These are phyloP conservation scores for Apiospora malaysiana DNA, from an alignment of 2,329 filamentous ascomycete species.

Conservation along the genomic window DNA sequence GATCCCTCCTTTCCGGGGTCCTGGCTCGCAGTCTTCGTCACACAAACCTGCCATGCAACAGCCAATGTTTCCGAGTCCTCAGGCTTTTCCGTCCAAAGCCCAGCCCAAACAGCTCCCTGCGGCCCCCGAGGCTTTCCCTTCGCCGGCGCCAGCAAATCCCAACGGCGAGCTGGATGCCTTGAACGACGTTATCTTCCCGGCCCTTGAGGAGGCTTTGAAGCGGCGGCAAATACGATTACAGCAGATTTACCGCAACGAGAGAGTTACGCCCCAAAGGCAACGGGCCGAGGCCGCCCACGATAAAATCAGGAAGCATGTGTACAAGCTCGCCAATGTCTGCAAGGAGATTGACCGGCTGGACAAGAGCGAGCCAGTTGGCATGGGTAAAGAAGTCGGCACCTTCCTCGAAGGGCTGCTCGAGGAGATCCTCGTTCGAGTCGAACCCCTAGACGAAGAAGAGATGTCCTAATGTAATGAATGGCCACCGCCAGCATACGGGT, in stretches of 20 bases:
- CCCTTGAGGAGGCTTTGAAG: constrained; percentile 88
- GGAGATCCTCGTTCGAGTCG: constrained; percentile 89
- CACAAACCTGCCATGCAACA: constrained; percentile 33
- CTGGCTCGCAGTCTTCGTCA: constrained; percentile 38
- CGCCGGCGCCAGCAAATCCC: constrained; percentile 60
- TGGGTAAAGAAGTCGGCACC: constrained; percentile 88
- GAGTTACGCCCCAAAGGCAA: constrained; percentile 67
- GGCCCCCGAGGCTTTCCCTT: constrained; percentile 57
- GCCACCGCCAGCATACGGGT: neutral
- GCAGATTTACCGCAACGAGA: constrained; percentile 52
- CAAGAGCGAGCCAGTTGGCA: constrained; percentile 84
- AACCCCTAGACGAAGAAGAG: constrained; percentile 81
- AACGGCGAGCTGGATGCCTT: constrained; percentile 82
- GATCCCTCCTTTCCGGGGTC: constrained; percentile 60
- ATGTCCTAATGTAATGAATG: neutral
- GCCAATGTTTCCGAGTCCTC: constrained; percentile 42
- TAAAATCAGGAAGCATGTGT: constrained; percentile 78
- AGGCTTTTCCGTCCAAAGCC: constrained; percentile 61
- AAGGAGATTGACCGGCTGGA: constrained; percentile 91
- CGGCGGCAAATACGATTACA: constrained; percentile 71
- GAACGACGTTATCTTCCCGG: constrained; percentile 90
- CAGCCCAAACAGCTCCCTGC: constrained; percentile 53
- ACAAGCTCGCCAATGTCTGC: constrained; percentile 82
- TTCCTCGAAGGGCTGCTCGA: constrained; percentile 93
- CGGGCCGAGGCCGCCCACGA: constrained; percentile 78